Evolutionary conservation across 164 flowering plant species (phyloP).

Genomic region (Aristolochia contorta): DNA sequence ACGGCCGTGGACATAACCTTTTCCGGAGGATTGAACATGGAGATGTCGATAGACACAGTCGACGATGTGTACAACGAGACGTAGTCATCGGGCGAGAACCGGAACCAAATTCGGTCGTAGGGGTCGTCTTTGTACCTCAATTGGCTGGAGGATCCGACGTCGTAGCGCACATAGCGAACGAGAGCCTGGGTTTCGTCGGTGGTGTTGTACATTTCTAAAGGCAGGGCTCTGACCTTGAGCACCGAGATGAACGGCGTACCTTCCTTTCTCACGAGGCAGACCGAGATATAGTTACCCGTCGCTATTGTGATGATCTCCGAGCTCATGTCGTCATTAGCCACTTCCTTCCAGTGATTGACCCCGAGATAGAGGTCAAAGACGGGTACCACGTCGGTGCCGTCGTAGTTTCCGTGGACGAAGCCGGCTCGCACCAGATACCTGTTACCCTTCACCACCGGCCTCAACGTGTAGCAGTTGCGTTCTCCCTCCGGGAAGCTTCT

Average conservation of each 20-base stretch:
- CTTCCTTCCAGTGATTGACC: conserved; percentile 21
- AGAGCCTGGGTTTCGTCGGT: background rate
- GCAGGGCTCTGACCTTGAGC: conserved; percentile 24
- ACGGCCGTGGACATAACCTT: background rate
- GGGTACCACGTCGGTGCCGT: conserved; percentile 16
- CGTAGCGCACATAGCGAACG: background rate
- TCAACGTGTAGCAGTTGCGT: conserved; percentile 5
- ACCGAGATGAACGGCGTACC: conserved; percentile 39
- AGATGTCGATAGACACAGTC: background rate
- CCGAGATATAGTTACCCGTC: conserved; percentile 7
- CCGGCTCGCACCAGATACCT: conserved; percentile 33
- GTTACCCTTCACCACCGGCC: conserved; percentile 2
- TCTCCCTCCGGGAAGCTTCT: conserved; percentile 5
- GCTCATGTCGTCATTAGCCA: background rate
- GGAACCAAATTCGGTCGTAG: background rate
- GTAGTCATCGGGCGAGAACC: background rate
- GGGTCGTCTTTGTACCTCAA: background rate
- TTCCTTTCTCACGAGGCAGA: conserved; percentile 30
- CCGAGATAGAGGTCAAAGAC: conserved; percentile 34
- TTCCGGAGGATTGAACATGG: background rate
- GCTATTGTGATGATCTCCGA: conserved; percentile 27
- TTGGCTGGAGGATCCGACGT: background rate
- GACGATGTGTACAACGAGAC: background rate
- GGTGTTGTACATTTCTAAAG: background rate
- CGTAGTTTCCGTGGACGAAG: conserved; percentile 49